Evolutionary conservation across 2,329 filamentous ascomycete species (phyloP).

Genomic region (Calonectria naviculata): DNA sequence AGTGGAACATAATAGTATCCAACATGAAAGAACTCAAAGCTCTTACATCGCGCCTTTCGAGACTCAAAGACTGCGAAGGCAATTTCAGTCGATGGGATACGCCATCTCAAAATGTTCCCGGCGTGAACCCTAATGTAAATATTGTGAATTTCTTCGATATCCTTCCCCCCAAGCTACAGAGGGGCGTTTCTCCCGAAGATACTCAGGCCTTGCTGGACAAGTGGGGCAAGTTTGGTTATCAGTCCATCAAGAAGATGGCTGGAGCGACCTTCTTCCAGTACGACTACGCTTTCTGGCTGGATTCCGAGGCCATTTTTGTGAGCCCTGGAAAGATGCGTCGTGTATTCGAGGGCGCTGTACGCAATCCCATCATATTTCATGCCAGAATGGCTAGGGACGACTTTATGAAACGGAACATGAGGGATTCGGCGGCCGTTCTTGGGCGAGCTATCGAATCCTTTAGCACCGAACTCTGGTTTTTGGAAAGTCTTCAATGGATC

Average conservation of each 20-base stretch:
- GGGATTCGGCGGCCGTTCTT: neutral
- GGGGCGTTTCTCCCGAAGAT: neutral
- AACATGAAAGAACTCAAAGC: neutral
- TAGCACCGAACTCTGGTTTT: neutral
- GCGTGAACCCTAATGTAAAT: neutral
- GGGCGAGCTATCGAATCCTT: neutral
- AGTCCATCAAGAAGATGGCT: neutral
- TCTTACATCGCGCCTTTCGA: neutral
- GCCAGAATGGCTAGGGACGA: neutral
- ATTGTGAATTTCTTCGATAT: neutral
- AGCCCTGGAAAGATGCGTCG: neutral
- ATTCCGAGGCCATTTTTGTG: neutral
- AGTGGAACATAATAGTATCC: neutral
- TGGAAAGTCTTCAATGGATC: neutral
- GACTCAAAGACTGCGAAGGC: neutral
- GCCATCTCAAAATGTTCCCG: neutral
- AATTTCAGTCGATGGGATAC: neutral
- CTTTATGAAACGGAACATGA: neutral
- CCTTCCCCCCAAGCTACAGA: neutral
- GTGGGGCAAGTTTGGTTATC: neutral
- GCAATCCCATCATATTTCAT: neutral
- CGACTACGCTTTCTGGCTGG: neutral
- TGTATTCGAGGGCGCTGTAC: neutral
- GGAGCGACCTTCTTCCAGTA: neutral
- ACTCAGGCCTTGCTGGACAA: neutral